phyloP scores from a whole-genome alignment of 2,329 filamentous ascomycete genomes.

The Fusarium sterilihyphosum region DNA sequence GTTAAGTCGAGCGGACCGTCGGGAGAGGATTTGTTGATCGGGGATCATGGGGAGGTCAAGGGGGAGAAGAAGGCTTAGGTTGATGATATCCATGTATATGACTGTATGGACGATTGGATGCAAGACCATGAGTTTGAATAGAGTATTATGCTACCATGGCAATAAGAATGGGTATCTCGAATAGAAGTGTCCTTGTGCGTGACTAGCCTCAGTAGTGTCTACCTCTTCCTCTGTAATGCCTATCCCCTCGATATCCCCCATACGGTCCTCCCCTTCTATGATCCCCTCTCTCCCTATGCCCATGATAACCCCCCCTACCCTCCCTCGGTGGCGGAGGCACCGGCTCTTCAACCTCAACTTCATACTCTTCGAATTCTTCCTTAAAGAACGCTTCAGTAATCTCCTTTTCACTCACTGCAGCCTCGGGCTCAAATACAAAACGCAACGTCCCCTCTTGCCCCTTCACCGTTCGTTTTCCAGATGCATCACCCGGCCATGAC shows the following conservation, averaged over 20 bases:
- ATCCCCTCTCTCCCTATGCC: conserved; percentile 47
- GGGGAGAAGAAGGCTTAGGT: not conserved
- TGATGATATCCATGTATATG: conserved; percentile 18
- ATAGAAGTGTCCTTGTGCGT: not conserved
- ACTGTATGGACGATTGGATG: not conserved
- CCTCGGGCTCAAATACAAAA: conserved; percentile 86
- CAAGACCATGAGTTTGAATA: not conserved
- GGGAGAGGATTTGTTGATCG: conserved; percentile 47
- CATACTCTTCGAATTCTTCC: conserved; percentile 79
- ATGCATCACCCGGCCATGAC: conserved; percentile 48
- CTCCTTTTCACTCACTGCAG: conserved; percentile 76
- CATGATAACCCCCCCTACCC: conserved; percentile 45
- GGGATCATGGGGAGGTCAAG: conserved; percentile 11
- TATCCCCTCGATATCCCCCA: conserved; percentile 49
- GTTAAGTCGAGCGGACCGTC: conserved; percentile 51
- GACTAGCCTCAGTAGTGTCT: conserved; percentile 43
- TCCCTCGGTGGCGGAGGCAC: conserved; percentile 49
- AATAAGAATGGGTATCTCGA: conserved; percentile 23
- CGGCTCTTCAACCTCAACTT: conserved; percentile 78
- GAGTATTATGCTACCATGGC: not conserved
- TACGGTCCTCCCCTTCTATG: conserved; percentile 48
- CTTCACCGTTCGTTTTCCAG: conserved; percentile 48
- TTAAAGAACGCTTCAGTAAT: conserved; percentile 75
- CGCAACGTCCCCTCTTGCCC: conserved; percentile 79
- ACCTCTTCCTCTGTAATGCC: conserved; percentile 48